phyloP scores from a whole-genome alignment of 2,329 filamentous ascomycete species.

The Epichloe hybrida region DNA sequence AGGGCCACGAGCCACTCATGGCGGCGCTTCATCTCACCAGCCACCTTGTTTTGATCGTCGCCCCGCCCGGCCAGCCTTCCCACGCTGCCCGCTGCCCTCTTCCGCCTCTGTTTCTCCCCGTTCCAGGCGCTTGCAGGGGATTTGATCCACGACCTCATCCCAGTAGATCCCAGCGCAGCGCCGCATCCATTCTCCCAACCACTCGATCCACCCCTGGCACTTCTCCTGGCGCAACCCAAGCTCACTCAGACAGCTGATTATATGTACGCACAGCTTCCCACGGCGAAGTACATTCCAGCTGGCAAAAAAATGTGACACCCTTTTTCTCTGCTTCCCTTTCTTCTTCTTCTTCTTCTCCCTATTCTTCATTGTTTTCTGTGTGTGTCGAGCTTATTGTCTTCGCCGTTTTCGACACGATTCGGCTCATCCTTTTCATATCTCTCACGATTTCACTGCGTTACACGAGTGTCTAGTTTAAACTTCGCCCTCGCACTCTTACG shows the following conservation, averaged over 20 bases:
- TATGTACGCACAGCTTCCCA: neutral
- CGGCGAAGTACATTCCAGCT: slow-evolving; percentile 1
- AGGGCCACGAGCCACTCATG: neutral
- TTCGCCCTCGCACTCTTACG: neutral
- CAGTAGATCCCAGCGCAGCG: neutral
- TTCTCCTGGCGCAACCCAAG: neutral
- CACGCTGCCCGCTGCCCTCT: neutral
- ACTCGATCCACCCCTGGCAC: neutral
- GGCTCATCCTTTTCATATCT: neutral
- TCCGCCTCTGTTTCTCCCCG: neutral
- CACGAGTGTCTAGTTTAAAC: neutral
- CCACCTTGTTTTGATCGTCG: slow-evolving; percentile 18
- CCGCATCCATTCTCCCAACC: neutral
- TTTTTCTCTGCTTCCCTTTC: neutral
- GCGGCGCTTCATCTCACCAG: slow-evolving; percentile 12
- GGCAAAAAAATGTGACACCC: slow-evolving; percentile 7
- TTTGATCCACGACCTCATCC: neutral
- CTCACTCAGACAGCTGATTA: neutral
- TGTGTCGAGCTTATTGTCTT: neutral
- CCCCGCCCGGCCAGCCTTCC: slow-evolving; percentile 11
- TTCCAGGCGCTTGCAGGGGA: neutral
- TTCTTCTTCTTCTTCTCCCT: neutral
- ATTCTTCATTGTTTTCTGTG: neutral
- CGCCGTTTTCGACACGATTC: neutral
- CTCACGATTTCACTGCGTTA: neutral